Conservation (phyloP, 2,329 filamentous ascomycete species). For the Gaeumannomyces tritici region DNA sequence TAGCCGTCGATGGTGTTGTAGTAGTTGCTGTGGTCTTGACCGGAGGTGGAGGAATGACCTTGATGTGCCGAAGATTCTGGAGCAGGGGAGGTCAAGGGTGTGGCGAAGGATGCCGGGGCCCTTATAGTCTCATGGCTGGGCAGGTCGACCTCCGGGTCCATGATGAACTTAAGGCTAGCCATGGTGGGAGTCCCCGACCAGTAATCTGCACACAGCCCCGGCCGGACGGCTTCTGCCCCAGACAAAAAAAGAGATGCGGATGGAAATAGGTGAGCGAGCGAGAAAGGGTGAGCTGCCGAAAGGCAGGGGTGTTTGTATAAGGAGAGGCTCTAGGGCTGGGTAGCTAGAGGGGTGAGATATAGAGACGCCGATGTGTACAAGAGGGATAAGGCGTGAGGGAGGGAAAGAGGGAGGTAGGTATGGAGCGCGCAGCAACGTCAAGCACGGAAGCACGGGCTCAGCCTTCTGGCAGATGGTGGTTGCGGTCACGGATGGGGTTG, state of each 20-base stretch:
- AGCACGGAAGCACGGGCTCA: not conserved
- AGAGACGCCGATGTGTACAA: not conserved
- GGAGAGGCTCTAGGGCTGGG: not conserved
- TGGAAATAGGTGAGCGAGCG: not conserved
- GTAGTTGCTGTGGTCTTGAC: slow-evolving; percentile 9
- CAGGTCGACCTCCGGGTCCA: slow-evolving; percentile 43
- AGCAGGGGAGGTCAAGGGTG: slow-evolving; percentile 23
- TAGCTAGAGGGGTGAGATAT: not conserved
- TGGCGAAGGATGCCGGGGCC: slow-evolving; percentile 28
- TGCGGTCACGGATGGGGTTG: not conserved
- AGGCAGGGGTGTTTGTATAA: slow-evolving; percentile 5
- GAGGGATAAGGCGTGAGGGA: not conserved
- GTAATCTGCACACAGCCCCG: slow-evolving; percentile 34
- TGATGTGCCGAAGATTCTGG: slow-evolving; percentile 23
- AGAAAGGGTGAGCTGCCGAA: not conserved
- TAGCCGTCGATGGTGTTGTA: not conserved
- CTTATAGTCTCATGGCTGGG: slow-evolving; percentile 31
- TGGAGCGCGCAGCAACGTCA: not conserved
- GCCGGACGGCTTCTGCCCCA: slow-evolving; percentile 18
- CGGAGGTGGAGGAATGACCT: slow-evolving; percentile 29
- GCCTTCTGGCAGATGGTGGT: slow-evolving; percentile 1
- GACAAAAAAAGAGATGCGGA: slow-evolving; percentile 18
- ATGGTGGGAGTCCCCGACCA: slow-evolving; percentile 33
- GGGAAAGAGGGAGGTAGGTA: not conserved
- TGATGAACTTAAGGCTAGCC: slow-evolving; percentile 47